These are phyloP conservation scores for Peronospora farinosa DNA, from an alignment of 352 stramenopile genomes.

Conservation along the genomic window DNA sequence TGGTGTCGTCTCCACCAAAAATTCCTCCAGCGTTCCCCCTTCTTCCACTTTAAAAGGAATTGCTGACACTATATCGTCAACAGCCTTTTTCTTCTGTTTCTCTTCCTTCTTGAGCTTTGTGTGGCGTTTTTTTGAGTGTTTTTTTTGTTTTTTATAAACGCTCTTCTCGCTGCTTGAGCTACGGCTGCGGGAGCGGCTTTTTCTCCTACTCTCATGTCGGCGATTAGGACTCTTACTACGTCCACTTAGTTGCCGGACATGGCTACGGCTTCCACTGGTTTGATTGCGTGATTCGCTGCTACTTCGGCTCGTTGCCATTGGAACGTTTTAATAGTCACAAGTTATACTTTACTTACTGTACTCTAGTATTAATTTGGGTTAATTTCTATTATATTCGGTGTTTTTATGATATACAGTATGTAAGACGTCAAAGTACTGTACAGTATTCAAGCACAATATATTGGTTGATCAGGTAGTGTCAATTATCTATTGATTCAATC, in stretches of 20 bases:
- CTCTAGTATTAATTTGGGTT: background rate
- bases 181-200: slow-evolving; percentile 13
- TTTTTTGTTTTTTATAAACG: slow-evolving; percentile 4
- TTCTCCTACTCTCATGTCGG: background rate
- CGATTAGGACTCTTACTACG: slow-evolving; percentile 10
- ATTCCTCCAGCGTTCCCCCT: background rate
- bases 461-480: too few relatives aligned
- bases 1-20: background rate
- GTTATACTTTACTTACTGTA: too few relatives aligned
- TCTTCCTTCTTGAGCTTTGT: slow-evolving; percentile 18
- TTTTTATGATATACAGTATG: too few relatives aligned
- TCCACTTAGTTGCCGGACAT: slow-evolving; percentile 2
- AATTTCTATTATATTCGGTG: slow-evolving; percentile 11
- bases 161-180: slow-evolving; percentile 3
- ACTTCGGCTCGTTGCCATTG: slow-evolving; percentile 11
- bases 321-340: too few relatives aligned
- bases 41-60: background rate
- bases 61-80: background rate
- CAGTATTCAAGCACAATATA: too few relatives aligned
- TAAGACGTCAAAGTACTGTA: too few relatives aligned
- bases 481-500: slow-evolving; percentile 21
- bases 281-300: background rate
- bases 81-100: slow-evolving; percentile 9
- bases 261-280: slow-evolving; percentile 4
- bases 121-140: slow-evolving; percentile 8